Evolutionary conservation across 1,139 yeast species (phyloP).

Genomic region (Debaryomyces subglobosus): DNA sequence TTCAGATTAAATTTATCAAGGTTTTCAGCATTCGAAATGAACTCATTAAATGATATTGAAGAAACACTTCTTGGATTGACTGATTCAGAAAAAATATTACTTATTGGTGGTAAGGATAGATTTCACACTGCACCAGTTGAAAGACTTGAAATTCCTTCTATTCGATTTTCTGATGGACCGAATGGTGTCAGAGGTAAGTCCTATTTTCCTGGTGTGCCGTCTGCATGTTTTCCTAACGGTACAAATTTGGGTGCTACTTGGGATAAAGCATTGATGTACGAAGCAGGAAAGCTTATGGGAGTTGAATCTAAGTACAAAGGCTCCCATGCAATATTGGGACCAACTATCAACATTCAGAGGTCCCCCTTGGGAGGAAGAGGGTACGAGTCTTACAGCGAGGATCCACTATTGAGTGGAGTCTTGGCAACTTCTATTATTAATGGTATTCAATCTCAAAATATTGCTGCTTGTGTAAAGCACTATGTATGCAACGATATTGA

Average conservation of each 20-base stretch:
- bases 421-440: constrained; percentile 20
- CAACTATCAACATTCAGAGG: background rate
- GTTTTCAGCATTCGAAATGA: no score
- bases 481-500: constrained; percentile 62
- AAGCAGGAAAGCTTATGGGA: background rate
- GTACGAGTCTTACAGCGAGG: background rate
- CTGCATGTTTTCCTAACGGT: background rate
- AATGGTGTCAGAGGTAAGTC: background rate
- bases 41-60: no score
- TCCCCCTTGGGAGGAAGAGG: background rate
- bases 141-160: background rate
- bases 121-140: no score
- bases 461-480: constrained; percentile 61
- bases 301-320: background rate
- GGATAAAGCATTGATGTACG: background rate
- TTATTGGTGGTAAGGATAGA: no score
- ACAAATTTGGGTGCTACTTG: background rate
- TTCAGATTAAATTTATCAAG: no score
- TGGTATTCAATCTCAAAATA: constrained; percentile 32
- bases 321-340: background rate
- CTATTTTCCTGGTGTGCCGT: background rate
- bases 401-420: background rate
- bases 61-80: no score
- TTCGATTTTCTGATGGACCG: background rate
- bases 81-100: no score